Evolutionary conservation across 2,329 filamentous ascomycete genomes (phyloP).

Genomic region (Colletotrichum viniferum): DNA sequence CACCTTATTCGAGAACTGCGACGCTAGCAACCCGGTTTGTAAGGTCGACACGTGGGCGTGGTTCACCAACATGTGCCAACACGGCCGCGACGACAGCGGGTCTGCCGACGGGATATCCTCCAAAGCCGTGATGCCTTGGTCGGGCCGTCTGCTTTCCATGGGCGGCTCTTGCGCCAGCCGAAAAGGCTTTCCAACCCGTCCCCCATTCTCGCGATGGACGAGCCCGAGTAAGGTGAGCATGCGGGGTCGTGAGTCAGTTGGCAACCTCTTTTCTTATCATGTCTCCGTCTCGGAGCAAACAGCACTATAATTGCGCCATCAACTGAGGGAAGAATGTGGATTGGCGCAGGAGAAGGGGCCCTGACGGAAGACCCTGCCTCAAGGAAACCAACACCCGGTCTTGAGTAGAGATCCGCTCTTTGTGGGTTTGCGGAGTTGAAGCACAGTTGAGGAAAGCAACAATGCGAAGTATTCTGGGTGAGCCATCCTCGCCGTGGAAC

Average conservation of each 20-base stretch:
- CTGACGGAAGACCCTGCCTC: not conserved
- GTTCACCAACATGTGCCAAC: not conserved
- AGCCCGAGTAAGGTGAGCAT: not conserved
- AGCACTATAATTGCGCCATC: conserved; percentile 11
- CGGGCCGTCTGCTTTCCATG: not conserved
- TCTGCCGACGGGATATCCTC: not conserved
- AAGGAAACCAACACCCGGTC: not conserved
- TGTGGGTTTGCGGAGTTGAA: not conserved
- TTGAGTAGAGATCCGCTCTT: not conserved
- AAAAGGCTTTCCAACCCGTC: not conserved
- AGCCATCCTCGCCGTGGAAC: not conserved
- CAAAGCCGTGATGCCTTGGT: not conserved
- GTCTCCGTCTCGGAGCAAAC: not conserved
- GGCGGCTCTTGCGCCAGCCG: not conserved
- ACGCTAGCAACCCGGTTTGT: not conserved
- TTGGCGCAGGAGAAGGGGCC: not conserved
- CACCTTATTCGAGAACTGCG: not conserved
- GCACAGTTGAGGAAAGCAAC: not conserved
- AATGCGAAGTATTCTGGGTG: not conserved
- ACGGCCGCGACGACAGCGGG: not conserved
- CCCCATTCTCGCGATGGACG: not conserved
- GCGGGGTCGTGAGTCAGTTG: conserved; percentile 11
- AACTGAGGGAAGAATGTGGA: not conserved
- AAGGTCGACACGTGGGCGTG: not conserved
- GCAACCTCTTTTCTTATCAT: not conserved